These are phyloP conservation scores for Diplodia scrobiculata DNA, from an alignment of 2,329 filamentous ascomycete genomes.

Conservation along the genomic window DNA sequence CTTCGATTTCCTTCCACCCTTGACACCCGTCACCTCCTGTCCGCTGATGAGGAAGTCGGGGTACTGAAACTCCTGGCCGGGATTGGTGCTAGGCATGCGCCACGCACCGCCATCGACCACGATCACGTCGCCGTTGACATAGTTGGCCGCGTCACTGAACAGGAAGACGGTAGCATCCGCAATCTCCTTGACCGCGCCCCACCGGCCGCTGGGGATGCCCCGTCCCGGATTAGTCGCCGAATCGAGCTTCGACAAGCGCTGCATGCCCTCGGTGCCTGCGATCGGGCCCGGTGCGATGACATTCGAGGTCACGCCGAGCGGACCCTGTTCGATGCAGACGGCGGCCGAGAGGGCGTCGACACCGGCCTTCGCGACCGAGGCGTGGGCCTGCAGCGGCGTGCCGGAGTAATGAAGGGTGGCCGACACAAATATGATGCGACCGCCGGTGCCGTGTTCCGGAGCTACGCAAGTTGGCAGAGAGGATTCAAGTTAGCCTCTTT, in stretches of 20 bases:
- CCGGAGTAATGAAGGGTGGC: conserved; percentile 91
- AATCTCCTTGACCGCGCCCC: conserved; percentile 81
- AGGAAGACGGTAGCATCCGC: conserved; percentile 89
- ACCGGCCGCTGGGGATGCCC: conserved; percentile 69
- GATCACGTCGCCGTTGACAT: conserved; percentile 78
- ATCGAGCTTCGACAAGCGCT: conserved; percentile 45
- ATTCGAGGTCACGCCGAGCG: conserved; percentile 82
- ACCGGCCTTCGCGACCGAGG: conserved; percentile 86
- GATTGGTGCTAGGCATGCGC: conserved; percentile 46
- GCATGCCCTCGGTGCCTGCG: conserved; percentile 70
- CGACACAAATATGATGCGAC: conserved; percentile 85
- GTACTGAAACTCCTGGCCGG: conserved; percentile 51
- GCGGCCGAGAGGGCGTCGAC: conserved; percentile 81
- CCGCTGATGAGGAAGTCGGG: conserved; percentile 62
- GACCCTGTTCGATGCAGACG: conserved; percentile 86
- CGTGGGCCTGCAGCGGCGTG: conserved; percentile 82
- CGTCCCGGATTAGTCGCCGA: conserved; percentile 38
- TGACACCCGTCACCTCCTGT: conserved; percentile 58
- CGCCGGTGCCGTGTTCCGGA: conserved; percentile 61
- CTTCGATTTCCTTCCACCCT: conserved; percentile 60
- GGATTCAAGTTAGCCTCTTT: conserved; percentile 2
- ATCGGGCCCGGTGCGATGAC: conserved; percentile 88
- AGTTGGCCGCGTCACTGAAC: conserved; percentile 82
- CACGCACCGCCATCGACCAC: conserved; percentile 63
- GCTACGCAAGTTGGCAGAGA: conserved; percentile 30